Base-by-base conservation (phyloP, 768 basidiomycete genomes). In the Clavaria fumosa region DNA sequence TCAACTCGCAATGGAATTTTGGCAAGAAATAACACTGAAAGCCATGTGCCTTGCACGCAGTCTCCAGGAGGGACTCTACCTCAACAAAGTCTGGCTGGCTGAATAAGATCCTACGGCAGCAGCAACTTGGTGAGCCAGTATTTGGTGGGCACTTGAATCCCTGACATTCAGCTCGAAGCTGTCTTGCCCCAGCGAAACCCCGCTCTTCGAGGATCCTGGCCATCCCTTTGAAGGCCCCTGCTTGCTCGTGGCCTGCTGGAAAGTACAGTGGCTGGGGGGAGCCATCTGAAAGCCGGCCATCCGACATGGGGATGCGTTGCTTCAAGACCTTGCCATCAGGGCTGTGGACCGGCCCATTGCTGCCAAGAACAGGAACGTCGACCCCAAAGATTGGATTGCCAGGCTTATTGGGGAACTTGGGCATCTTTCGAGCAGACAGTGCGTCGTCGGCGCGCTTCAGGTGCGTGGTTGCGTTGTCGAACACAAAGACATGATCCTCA, bases 141-240 rank as follows among this genome's bases (percentile, higher is more conserved):
- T 33, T 40, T 11, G 23, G 17, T 10, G 39, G 22, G 33, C 49
- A 51, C 24, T 40, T 36, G 36, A 51, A 47, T 7, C 26, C 27
- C 14, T 38, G 30, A 24, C 41, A 42, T 32, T 42, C 17, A 2
- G 41, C 41, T 7, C n/a, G 5, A 7, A 37, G 14, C 10, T 21
- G 28, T 5, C 19, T 19, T 19, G 15, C 22, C 7, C 23, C 26
- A 5, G 6, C 19, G 22, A 37, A 28, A 7, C 41, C 41, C 22
- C 28, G n/a, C 23, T 42, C 41, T 17, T 38, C 10, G 7, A 42
- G 23, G 21, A 42, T 38, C 5, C 31, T 32, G 21, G 43, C 53
- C 60, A 63, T 66, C 21, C 62, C 63, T 45, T 64, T 64, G 48
- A 62, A 64, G 0, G 45, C 19, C 0, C 59, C 55, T 1, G 42